phyloP scores from a whole-genome alignment of 2,329 filamentous ascomycete species.

The Neophaeococcomyces aloes region DNA sequence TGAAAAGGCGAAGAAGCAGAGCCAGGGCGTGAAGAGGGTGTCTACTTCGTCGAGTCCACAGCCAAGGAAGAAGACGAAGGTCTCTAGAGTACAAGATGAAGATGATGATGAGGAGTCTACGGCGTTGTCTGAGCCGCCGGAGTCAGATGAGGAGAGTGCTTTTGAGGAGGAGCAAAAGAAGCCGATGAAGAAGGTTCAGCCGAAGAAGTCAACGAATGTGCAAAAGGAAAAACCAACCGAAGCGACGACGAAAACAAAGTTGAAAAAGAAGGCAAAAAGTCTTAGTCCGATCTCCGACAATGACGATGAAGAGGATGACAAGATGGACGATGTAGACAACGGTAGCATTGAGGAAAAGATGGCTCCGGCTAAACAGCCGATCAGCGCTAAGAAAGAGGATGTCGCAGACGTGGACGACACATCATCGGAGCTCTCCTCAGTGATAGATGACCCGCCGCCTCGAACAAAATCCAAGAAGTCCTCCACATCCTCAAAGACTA shows the following conservation, averaged over 20 bases:
- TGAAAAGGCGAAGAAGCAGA: slow-evolving; percentile 8
- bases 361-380: slow-evolving; percentile 11
- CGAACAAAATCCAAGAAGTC: slow-evolving; percentile 42
- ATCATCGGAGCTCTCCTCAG: slow-evolving; percentile 58
- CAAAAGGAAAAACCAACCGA: slow-evolving; percentile 6
- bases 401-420: slow-evolving; percentile 20
- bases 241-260: slow-evolving; percentile 3
- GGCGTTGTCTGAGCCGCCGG: slow-evolving; percentile 8
- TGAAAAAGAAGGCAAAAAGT: not conserved
- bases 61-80: slow-evolving; percentile 14
- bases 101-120: slow-evolving; percentile 14
- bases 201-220: slow-evolving; percentile 2
- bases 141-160: slow-evolving; percentile 8
- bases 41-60: slow-evolving; percentile 1
- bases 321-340: slow-evolving; percentile 8
- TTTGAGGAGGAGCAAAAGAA: slow-evolving; percentile 8
- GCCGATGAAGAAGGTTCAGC: slow-evolving; percentile 6
- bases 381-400: slow-evolving; percentile 6
- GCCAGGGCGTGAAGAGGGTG: slow-evolving; percentile 8
- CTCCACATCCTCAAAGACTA: slow-evolving; percentile 9
- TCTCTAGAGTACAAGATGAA: slow-evolving; percentile 15
- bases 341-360: too few relatives aligned
- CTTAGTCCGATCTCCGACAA: slow-evolving; percentile 1
- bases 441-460: slow-evolving; percentile 62
- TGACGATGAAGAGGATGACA: slow-evolving; percentile 1